phyloP scores from a whole-genome alignment of 1,139 yeast genomes.

The Geotrichum bryndzae region DNA sequence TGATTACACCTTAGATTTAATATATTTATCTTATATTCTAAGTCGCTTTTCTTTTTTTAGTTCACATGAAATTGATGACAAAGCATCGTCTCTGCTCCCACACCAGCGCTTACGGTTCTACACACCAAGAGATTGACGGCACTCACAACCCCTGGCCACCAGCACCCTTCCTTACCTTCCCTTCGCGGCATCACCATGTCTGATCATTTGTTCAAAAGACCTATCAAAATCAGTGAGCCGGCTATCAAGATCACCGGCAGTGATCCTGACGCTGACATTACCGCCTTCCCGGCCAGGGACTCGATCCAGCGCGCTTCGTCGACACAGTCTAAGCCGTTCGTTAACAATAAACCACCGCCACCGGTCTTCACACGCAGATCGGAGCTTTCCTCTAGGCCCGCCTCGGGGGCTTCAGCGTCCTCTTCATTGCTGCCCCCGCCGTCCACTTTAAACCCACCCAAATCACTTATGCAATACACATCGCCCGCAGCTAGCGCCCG shows the following conservation, averaged over 20 bases:
- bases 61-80: no score
- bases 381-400: not conserved
- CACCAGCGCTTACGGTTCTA: not conserved
- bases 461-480: conserved; percentile 6
- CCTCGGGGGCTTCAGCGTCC: not conserved
- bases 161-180: not conserved
- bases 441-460: conserved; percentile 8
- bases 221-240: not conserved
- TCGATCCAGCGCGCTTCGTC: conserved; percentile 6
- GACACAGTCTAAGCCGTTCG: not conserved
- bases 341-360: not conserved
- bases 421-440: conserved; percentile 1
- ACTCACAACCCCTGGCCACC: not conserved
- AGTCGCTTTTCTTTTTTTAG: no score
- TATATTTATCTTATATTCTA: no score
- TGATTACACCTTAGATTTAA: no score
- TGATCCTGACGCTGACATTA: conserved; percentile 3
- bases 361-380: not conserved
- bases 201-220: not conserved
- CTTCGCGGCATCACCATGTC: not conserved
- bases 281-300: conserved; percentile 7
- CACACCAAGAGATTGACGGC: not conserved
- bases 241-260: not conserved
- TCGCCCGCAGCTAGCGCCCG: conserved; percentile 1
- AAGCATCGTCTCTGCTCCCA: not conserved